phyloP scores from a whole-genome alignment of 2,329 filamentous ascomycete genomes.

The Beauveria sp. region DNA sequence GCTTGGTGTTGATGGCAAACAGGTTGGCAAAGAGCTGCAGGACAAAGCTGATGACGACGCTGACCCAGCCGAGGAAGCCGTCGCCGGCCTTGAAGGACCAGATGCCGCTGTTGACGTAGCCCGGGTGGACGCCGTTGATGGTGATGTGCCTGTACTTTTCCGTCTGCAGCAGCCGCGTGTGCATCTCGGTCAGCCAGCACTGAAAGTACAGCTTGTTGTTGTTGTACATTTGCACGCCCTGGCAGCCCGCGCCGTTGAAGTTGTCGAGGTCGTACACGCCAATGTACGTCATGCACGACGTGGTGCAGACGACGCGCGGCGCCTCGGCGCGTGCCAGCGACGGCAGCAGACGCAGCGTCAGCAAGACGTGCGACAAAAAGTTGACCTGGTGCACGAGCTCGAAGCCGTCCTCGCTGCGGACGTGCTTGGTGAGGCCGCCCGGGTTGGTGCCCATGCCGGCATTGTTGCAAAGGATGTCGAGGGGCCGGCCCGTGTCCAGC shows the following conservation, averaged over 20 bases:
- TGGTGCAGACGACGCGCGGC: conserved; percentile 24
- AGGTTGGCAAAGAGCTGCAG: conserved; percentile 4
- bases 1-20: conserved; percentile 7
- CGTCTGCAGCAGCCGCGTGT: conserved; percentile 17
- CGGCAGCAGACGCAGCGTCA: conserved; percentile 22
- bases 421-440: conserved; percentile 6
- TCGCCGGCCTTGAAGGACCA: conserved; percentile 17
- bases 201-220: conserved; percentile 29
- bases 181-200: conserved; percentile 24
- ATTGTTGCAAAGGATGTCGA: conserved; percentile 25
- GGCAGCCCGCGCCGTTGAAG: conserved; percentile 17
- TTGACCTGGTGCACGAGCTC: conserved; percentile 25
- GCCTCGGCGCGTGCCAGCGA: conserved; percentile 17
- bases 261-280: conserved; percentile 20
- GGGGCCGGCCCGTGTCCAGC: conserved; percentile 17
- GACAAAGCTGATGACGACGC: not conserved
- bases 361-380: conserved; percentile 23
- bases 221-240: conserved; percentile 16
- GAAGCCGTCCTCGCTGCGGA: conserved; percentile 22
- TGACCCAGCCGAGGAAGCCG: conserved; percentile 5
- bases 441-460: conserved; percentile 19
- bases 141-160: conserved; percentile 20
- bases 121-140: conserved; percentile 25
- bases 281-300: conserved; percentile 22
- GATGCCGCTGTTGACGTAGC: conserved; percentile 23